Evolutionary conservation across 257 asterid genomes (phyloP).

Genomic region (Nicotiana obtusifolia): DNA sequence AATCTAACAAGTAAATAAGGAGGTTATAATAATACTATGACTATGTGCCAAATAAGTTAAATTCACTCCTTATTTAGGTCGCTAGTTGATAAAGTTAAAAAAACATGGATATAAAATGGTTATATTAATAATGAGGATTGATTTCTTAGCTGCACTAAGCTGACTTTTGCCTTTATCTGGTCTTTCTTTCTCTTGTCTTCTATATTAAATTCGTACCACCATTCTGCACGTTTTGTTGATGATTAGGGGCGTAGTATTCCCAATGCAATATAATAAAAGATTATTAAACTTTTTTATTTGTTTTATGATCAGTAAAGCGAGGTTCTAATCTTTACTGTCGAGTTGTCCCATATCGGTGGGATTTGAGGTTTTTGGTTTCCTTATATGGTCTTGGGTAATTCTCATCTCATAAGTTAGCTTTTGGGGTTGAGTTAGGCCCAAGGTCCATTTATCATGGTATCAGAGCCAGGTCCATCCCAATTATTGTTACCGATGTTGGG

Average conservation of each 20-base stretch:
- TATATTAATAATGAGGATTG: neutral
- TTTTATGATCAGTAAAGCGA: neutral
- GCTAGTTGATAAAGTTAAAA: neutral
- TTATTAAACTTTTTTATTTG: neutral
- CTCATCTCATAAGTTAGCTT: too few species aligned
- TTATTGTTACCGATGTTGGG: too few species aligned
- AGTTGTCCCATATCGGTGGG: too few species aligned
- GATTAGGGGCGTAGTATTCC: neutral
- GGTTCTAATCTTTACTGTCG: neutral
- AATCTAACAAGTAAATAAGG: neutral
- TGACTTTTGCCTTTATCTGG: neutral
- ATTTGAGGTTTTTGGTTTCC: too few species aligned
- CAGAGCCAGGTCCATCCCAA: too few species aligned
- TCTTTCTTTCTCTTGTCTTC: neutral
- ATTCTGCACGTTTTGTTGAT: neutral
- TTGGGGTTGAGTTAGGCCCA: too few species aligned
- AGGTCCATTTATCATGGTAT: too few species aligned
- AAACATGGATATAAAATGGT: neutral
- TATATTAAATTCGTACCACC: neutral
- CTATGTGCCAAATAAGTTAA: neutral
- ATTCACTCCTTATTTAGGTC: neutral
- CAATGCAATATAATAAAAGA: neutral
- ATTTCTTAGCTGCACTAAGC: slow-evolving; percentile 1
- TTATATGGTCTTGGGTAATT: too few species aligned
- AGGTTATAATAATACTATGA: neutral